Evolutionary conservation across 352 stramenopile species (phyloP), one percentile per base, ranked within the genome.

Genomic region (Globisporangium uncinulatum): DNA sequence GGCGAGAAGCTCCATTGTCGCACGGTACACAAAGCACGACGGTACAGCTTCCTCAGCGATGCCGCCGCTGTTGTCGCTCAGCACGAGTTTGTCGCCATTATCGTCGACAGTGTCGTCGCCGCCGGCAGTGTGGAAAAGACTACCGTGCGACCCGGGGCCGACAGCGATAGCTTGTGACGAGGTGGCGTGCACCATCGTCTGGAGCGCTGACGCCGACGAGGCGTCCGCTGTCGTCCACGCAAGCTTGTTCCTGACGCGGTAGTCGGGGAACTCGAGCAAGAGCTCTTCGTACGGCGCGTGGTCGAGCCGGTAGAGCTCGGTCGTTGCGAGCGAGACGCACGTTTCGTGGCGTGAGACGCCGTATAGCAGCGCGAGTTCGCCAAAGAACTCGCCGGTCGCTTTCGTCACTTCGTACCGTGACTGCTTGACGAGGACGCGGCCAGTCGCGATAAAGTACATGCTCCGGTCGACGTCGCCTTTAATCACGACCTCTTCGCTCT

Each of bases 371-470:
- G 76, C 79, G 14, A 88, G 58, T 47, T 91, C 79, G 4, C 83
- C 83, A 51, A 92, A 91, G 54, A 88, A 92, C 32, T 92, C 83
- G 19, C 76, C 80, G 24, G 87, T 69, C 34, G 85, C 76, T 7
- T 83, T 81, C 0, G 65, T 76, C 9, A 57, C 54, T 42, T 88
- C 78, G 15, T 54, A 72, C 3, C 66, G 75, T 5, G 71, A 69
- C 20, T 82, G 67, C 56, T 81, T 86, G 21, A 91, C 71, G 19
- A 82, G 64, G 3, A 92, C 54, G 6, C 78, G 79, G 0, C 83
- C 83, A 0, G 73, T 54, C 0, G 77, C 68, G 49, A 92, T 89
- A 36, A 92, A 89, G 53, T 91, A 91, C 83, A 92, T 89, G 42
- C 65, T 83, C 15, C 77, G 75, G 32, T 91, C 80, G 51, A 91